Conservation (phyloP, 2,329 filamentous ascomycete species). For the Fusarium globosum region DNA sequence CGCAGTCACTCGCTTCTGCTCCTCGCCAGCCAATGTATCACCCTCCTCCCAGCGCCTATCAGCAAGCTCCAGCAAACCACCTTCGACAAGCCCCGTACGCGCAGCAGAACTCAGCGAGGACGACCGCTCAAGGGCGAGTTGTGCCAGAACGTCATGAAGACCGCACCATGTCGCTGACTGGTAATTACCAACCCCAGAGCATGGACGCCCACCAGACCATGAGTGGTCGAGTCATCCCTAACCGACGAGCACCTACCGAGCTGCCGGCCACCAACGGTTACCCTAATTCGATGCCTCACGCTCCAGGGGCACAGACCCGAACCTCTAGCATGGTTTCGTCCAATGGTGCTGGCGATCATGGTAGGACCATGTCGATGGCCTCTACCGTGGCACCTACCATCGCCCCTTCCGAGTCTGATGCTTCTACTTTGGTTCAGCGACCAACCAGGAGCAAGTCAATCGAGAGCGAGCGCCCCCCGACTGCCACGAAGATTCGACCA, state of each 20-base stretch:
- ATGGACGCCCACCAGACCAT: conserved; percentile 88
- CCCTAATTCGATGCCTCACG: conserved; percentile 53
- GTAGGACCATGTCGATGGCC: conserved; percentile 90
- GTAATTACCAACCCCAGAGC: conserved; percentile 75
- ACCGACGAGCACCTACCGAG: conserved; percentile 63
- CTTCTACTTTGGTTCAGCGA: conserved; percentile 61
- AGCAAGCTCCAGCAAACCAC: conserved; percentile 75
- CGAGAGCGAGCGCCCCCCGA: conserved; percentile 67
- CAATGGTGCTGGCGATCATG: conserved; percentile 57
- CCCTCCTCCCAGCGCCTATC: conserved; percentile 69
- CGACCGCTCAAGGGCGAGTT: conserved; percentile 89
- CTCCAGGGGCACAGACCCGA: conserved; percentile 66
- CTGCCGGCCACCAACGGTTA: conserved; percentile 52
- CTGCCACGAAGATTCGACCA: conserved; percentile 70
- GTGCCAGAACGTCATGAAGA: conserved; percentile 94
- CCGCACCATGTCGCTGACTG: conserved; percentile 95
- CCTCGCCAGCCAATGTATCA: conserved; percentile 80
- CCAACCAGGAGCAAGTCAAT: conserved; percentile 68
- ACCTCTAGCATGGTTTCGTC: conserved; percentile 73
- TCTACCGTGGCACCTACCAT: conserved; percentile 82
- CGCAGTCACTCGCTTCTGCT: conserved; percentile 88
- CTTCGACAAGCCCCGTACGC: conserved; percentile 81
- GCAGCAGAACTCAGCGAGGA: conserved; percentile 74
- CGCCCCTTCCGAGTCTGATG: conserved; percentile 68
- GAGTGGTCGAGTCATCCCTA: conserved; percentile 91